Conservation (phyloP, 176 grass and related monocot genomes). For the Carex littledalei region DNA sequence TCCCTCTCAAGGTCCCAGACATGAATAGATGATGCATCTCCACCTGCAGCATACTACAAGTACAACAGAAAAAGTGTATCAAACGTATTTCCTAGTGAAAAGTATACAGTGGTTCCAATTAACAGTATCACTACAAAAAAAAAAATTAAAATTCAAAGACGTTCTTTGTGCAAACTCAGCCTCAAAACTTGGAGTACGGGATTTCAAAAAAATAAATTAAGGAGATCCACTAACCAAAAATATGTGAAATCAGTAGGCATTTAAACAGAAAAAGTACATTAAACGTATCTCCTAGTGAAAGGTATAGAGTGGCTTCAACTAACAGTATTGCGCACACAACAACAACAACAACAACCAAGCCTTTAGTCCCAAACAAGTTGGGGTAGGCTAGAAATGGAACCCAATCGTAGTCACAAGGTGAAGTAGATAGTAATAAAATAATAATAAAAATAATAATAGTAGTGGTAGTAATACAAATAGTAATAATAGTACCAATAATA, state of each 20-base stretch:
- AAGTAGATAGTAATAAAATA: no score
- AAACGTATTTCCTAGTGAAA: neutral
- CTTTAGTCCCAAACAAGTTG: no score
- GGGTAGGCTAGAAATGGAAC: no score
- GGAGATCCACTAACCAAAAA: neutral
- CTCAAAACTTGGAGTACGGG: neutral
- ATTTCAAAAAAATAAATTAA: neutral
- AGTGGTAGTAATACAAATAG: no score
- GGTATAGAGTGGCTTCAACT: neutral
- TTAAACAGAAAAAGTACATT: neutral
- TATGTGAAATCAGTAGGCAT: neutral
- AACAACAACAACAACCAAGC: no score
- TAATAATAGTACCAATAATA: no score
- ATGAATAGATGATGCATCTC: constrained; percentile 63
- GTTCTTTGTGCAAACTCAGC: neutral
- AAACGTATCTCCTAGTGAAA: neutral
- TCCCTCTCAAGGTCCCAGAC: constrained; percentile 97
- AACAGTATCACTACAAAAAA: neutral
- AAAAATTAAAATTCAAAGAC: neutral
- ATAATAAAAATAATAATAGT: no score
- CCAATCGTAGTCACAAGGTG: no score
- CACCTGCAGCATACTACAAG: constrained; percentile 68
- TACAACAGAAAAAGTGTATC: constrained; percentile 10
- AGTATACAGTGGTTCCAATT: neutral
- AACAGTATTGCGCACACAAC: neutral